A percentile compares a stretch with the other conserved stretches of the same genome.
These are phyloP conservation scores for Neopestalotiopsis rosae DNA, from an alignment of 2,329 filamentous ascomycete species.

Conservation along the genomic window DNA sequence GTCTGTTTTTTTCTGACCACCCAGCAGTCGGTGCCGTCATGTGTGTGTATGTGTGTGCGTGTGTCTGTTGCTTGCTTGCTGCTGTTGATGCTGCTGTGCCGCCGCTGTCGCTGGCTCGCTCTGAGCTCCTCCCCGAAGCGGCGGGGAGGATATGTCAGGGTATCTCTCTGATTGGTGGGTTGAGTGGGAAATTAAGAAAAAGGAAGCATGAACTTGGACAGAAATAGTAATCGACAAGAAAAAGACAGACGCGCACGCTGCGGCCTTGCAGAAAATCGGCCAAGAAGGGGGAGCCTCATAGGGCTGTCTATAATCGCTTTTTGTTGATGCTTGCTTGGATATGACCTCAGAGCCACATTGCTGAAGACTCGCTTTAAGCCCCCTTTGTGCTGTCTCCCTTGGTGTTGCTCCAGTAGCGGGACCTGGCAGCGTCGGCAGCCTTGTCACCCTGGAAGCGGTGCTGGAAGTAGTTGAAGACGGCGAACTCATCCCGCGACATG, in stretches of 20 bases:
- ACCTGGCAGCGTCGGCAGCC: slow-evolving; percentile 52
- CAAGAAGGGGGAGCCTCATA: slow-evolving; percentile 3
- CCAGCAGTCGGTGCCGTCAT: no score
- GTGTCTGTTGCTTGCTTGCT: no score
- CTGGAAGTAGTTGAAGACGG: slow-evolving; percentile 86
- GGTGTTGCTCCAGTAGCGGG: slow-evolving; percentile 58
- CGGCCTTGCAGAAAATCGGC: slow-evolving; percentile 1
- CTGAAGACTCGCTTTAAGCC: not conserved
- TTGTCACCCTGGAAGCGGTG: slow-evolving; percentile 63
- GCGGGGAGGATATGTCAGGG: not conserved
- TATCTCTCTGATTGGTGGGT: not conserved
- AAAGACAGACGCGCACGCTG: not conserved
- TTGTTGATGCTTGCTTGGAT: not conserved
- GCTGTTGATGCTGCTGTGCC: not conserved
- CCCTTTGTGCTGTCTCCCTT: slow-evolving; percentile 17
- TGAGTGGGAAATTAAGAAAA: not conserved
- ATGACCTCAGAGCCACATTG: not conserved
- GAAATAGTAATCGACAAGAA: not conserved
- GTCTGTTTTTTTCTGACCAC: no score
- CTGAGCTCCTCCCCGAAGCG: not conserved
- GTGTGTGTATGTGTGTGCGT: no score
- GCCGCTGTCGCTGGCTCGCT: not conserved
- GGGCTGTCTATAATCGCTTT: slow-evolving; percentile 6
- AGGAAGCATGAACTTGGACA: not conserved
- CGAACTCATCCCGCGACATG: slow-evolving; percentile 78